Conservation (phyloP, 257 asterid species). For the Jaltomata sinuosa region DNA sequence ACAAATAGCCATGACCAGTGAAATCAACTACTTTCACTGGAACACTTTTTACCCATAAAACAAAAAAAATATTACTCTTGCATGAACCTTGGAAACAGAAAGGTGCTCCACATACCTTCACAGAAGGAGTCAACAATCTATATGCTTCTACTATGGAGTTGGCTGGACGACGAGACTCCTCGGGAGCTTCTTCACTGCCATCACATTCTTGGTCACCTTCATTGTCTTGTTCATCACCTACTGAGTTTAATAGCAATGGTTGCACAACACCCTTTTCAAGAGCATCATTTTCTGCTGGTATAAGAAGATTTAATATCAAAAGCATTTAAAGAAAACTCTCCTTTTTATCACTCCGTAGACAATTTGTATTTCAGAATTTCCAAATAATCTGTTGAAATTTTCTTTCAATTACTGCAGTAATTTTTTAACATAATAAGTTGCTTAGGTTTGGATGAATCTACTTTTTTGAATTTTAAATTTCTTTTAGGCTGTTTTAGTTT, state of each 20-base stretch:
- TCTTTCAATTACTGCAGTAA: too few species aligned
- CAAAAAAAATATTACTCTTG: background rate
- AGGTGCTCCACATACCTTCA: constrained; percentile 45
- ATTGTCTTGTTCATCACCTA: constrained; percentile 19
- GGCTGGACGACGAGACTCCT: constrained; percentile 74
- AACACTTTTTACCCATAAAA: background rate
- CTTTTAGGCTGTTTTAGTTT: too few species aligned
- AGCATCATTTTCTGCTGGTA: constrained; percentile 17
- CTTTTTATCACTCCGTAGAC: background rate
- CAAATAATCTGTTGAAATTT: background rate
- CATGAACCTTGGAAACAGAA: background rate
- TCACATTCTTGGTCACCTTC: constrained; percentile 65
- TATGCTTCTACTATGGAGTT: constrained; percentile 75
- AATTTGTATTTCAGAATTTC: background rate
- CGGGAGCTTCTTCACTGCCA: constrained; percentile 73
- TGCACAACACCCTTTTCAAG: constrained; percentile 80
- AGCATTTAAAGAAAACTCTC: background rate
- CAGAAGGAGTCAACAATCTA: constrained; percentile 90
- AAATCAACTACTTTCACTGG: background rate
- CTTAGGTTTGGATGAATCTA: too few species aligned
- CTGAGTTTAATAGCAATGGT: constrained; percentile 52
- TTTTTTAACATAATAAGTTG: too few species aligned
- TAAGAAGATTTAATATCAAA: background rate
- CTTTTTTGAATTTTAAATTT: too few species aligned
- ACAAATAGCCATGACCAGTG: background rate